A percentile compares a stretch with the other conserved stretches of the same genome.
Conservation (phyloP, 495 filamentous ascomycete species). For the Aspergillus olivimuriae region DNA sequence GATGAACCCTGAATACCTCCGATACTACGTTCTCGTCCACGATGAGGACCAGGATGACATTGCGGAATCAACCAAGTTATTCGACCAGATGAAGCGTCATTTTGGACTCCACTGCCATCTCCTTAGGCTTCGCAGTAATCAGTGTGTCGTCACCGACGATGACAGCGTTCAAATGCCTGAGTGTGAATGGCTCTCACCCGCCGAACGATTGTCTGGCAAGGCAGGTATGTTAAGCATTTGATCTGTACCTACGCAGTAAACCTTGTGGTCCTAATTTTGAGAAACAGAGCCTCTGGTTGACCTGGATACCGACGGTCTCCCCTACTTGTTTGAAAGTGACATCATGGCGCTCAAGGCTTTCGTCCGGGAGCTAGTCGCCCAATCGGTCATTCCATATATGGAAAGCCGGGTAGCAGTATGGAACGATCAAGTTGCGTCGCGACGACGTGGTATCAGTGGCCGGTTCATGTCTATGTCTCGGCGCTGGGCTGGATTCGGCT, state of each 20-base stretch:
- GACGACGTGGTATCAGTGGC: slow-evolving; percentile 77
- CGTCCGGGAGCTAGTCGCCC: slow-evolving; percentile 85
- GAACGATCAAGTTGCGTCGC: slow-evolving; percentile 97
- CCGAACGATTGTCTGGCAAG: slow-evolving; percentile 69
- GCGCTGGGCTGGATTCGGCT: slow-evolving; percentile 74
- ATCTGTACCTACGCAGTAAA: background rate
- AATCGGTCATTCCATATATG: slow-evolving; percentile 91
- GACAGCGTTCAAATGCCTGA: slow-evolving; percentile 75
- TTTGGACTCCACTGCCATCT: slow-evolving; percentile 95
- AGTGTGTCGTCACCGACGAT: slow-evolving; percentile 86
- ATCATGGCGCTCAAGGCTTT: slow-evolving; percentile 78
- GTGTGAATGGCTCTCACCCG: slow-evolving; percentile 82
- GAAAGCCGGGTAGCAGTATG: slow-evolving; percentile 82
- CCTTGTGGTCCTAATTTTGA: slow-evolving; percentile 13
- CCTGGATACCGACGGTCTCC: slow-evolving; percentile 57
- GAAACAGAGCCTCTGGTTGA: slow-evolving; percentile 47
- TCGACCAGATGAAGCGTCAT: slow-evolving; percentile 96
- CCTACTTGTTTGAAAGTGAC: slow-evolving; percentile 88
- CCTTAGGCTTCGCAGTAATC: slow-evolving; percentile 72
- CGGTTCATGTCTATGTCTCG: slow-evolving; percentile 89
- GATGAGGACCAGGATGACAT: slow-evolving; percentile 95
- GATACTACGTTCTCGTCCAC: slow-evolving; percentile 96
- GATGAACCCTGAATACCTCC: slow-evolving; percentile 81
- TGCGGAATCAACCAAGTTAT: slow-evolving; percentile 75
- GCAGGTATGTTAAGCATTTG: slow-evolving; percentile 38